Base-by-base conservation (phyloP, 768 basidiomycete genomes). In the Gautieria morchelliformis region DNA sequence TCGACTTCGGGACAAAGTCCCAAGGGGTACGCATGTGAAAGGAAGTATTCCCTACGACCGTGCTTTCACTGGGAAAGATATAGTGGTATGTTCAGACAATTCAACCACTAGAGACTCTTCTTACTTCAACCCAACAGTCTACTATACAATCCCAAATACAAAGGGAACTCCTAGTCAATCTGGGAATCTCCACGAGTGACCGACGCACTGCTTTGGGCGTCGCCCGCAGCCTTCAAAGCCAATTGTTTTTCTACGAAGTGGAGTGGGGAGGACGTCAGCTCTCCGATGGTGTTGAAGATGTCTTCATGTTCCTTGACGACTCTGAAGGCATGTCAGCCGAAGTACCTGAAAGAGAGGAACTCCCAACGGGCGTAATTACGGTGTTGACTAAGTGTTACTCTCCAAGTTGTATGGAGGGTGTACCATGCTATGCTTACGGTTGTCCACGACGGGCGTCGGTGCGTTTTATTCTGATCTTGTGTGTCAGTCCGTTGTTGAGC, bases 201-300 rank as follows among this genome's bases (percentile, higher is more conserved):
- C 78, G 94, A 8, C 80, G 89, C 6, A 84, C 86, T 15, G 91
- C 94, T 4, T 72, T 96, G 30, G 84, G 88, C 66, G 85, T 95
- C 39, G 96, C 93, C 4, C 84, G 92, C 40, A 90, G 89, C 58
- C 75, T 98, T 39, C 93, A 97, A 66, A 85, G 81, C 58, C 92
- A 95, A 67, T 78, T 98, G 5, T 97, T 93, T 76, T 94, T 96
- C 70, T 91, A 92, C 66, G 95, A 98, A 68, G 93, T 97, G 7
- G 93, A 97, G 66, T 95, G 93, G 90, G 91, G 88, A 32, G 83
- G 84, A 51, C 82, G 84, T 19, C 76, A 84, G 1, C 71, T 96
- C 55, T 82, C 87, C 56, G 93, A 94, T 65, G 85, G 88, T 3
- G 88, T 94, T 4, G 93, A 94, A 64, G 91, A 94, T 60, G 93